Conservation (phyloP, 1,284 basidiomycete species). For the Ceratobasidium sp. region DNA sequence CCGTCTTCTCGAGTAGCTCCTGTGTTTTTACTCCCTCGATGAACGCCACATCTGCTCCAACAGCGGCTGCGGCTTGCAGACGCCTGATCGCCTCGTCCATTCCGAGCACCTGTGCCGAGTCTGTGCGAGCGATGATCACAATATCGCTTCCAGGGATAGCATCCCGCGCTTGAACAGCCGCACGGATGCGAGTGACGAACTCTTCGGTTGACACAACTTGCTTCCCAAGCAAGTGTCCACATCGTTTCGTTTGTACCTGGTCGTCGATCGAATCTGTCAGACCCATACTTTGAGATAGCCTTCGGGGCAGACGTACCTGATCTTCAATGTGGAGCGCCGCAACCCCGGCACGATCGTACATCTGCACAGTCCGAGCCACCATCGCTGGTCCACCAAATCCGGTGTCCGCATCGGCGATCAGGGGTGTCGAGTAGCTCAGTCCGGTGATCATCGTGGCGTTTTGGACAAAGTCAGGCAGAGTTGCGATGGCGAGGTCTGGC, state of each 20-base stretch:
- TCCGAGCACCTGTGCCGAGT: slow-evolving; percentile 79
- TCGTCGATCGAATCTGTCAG: neutral
- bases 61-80: slow-evolving; percentile 73
- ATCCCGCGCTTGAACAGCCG: slow-evolving; percentile 75
- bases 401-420: slow-evolving; percentile 84
- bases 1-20: slow-evolving; percentile 68
- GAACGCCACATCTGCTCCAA: slow-evolving; percentile 84
- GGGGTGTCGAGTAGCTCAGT: slow-evolving; percentile 50
- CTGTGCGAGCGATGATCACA: slow-evolving; percentile 82
- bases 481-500: slow-evolving; percentile 81
- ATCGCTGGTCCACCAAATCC: slow-evolving; percentile 82
- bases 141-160: slow-evolving; percentile 75
- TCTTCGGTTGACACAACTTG: slow-evolving; percentile 80
- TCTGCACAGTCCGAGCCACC: slow-evolving; percentile 76
- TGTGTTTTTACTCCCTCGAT: slow-evolving; percentile 80
- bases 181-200: slow-evolving; percentile 76
- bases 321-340: slow-evolving; percentile 84
- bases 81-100: slow-evolving; percentile 80
- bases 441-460: slow-evolving; percentile 70
- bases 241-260: slow-evolving; percentile 80
- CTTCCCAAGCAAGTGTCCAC: slow-evolving; percentile 81
- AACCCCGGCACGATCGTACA: slow-evolving; percentile 74
- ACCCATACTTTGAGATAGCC: neutral
- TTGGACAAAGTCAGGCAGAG: slow-evolving; percentile 75
- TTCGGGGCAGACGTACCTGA: slow-evolving; percentile 59